Conservation (phyloP, 306 rosid species). For the Heteromeles arbutifolia region DNA sequence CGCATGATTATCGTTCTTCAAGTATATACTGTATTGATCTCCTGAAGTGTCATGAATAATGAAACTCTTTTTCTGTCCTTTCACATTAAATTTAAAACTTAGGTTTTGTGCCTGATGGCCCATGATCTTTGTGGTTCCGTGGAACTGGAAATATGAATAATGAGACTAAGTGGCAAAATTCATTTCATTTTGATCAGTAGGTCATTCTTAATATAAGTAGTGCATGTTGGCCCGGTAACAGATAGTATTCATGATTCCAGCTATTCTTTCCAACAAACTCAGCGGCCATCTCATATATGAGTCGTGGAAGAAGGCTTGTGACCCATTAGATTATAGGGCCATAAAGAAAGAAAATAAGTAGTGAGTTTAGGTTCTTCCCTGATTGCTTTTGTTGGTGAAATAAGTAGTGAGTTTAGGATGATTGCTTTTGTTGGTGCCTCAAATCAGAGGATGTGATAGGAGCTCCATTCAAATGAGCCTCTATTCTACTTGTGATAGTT, state of each 20-base stretch:
- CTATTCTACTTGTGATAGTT: background rate
- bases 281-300: background rate
- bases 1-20: background rate
- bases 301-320: background rate
- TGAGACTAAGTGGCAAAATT: background rate
- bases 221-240: background rate
- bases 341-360: background rate
- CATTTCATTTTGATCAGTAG: background rate
- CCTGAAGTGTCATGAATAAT: background rate
- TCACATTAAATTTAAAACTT: background rate
- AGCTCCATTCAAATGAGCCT: slow-evolving; percentile 7
- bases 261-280: background rate
- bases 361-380: background rate
- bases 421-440: background rate
- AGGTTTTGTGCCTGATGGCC: background rate
- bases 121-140: background rate
- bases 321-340: background rate
- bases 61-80: background rate
- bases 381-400: background rate
- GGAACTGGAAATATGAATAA: background rate
- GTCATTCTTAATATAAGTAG: background rate
- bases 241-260: background rate
- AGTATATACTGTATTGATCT: background rate
- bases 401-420: background rate
- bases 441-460: background rate